phyloP scores from a whole-genome alignment of 2,329 filamentous ascomycete genomes.

The Karstenula rhodostoma region DNA sequence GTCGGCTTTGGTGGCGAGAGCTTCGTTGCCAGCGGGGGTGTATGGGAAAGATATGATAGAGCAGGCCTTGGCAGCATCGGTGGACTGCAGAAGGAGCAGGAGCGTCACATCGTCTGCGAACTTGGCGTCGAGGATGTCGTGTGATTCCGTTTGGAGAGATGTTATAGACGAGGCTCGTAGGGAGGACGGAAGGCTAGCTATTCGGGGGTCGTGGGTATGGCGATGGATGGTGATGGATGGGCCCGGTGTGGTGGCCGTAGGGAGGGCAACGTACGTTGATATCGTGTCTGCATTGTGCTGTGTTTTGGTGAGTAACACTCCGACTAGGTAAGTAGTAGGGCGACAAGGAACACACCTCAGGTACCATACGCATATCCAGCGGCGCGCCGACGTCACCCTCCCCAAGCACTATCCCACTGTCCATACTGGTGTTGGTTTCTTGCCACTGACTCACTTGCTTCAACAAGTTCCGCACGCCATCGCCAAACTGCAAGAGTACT shows the following conservation, averaged over 20 bases:
- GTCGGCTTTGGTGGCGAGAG: not conserved
- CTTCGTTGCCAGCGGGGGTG: conserved; percentile 8
- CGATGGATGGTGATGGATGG: conserved; percentile 39
- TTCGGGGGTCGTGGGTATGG: conserved; percentile 48
- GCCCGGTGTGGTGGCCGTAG: conserved; percentile 5
- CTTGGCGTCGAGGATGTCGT: conserved; percentile 67
- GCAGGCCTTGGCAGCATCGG: conserved; percentile 15
- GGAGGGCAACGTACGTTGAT: not conserved
- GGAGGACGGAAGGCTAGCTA: conserved; percentile 49
- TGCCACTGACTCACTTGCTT: conserved; percentile 55
- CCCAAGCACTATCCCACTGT: conserved; percentile 65
- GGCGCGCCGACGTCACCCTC: conserved; percentile 41
- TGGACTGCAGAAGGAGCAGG: conserved; percentile 63
- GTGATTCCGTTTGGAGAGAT: conserved; percentile 55
- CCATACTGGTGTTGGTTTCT: conserved; percentile 68
- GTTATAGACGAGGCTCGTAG: conserved; percentile 58
- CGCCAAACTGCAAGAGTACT: conserved; percentile 42
- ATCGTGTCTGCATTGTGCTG: not conserved
- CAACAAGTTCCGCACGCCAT: conserved; percentile 42
- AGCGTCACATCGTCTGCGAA: conserved; percentile 71
- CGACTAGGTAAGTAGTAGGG: not conserved
- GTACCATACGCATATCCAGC: conserved; percentile 67
- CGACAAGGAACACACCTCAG: conserved; percentile 49
- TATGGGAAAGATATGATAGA: conserved; percentile 33
- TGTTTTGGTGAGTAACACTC: not conserved